Base-by-base conservation (phyloP, 2,329 filamentous ascomycete species). In the Claviceps digitariae region DNA sequence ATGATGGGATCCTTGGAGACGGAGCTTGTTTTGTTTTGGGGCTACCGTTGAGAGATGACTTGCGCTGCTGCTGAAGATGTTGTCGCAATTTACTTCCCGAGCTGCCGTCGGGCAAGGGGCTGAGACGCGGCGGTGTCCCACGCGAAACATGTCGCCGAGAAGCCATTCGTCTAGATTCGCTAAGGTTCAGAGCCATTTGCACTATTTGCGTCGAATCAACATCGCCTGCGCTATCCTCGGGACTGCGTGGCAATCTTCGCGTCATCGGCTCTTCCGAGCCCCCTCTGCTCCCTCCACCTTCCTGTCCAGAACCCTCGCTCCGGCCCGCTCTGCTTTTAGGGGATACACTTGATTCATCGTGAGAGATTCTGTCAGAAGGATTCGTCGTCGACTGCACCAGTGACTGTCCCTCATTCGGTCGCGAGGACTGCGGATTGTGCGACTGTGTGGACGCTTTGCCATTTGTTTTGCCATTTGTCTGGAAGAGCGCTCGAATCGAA, bases 121-220 rank as follows among this genome's bases (percentile, higher is more conserved):
- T 71, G 52, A 77, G 71, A 43, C 70, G 73, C 48, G 73, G 78
- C 31, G 70, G 79, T 38, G 71, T 72, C 53, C 66, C 77, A 63
- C 64, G 80, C 53, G 63, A 79, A 59, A 68, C 76, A 66, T 65
- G 82, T 67, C 72, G 77, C 67, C 73, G 79, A 66, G 71, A 81
- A 56, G 74, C 86, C 69, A 76, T 76, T 63, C 81, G 81, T 58
- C 82, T 81, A 62, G 84, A 87, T 67, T 96, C 89, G 71, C 87
- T 95, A 50, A 97, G 70, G 58, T 85, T 93, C 60, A 97, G 70
- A 1, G 91, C 91, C 79, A 97, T 87, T 62, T 90, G 90, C 44
- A 97, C 89, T 58, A 97, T 94, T 67, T 95, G 87, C 4, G 85
- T 81, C 8, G 90, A 86, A 62, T 96, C 90, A 55, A 86, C 76